phyloP scores from a whole-genome alignment of 495 filamentous ascomycete species.

The Hapsidospora chrysogenum region DNA sequence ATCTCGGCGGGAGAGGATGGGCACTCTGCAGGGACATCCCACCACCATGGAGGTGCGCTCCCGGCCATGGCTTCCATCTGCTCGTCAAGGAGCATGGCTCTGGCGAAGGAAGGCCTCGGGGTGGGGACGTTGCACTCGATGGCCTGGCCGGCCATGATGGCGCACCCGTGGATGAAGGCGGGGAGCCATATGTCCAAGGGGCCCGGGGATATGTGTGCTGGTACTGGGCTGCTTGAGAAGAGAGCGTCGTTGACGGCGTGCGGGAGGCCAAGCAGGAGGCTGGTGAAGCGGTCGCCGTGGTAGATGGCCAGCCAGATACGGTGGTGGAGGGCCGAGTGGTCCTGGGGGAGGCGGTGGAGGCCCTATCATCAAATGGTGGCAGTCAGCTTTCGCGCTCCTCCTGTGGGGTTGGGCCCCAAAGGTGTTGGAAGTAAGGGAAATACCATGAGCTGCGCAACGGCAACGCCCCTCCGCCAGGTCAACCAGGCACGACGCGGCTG shows the following conservation, averaged over 20 bases:
- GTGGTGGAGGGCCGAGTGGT: background rate
- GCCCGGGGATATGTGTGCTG: background rate
- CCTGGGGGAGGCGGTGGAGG: background rate
- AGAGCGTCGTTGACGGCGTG: constrained; percentile 6
- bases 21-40: too few species aligned
- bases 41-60: constrained; percentile 3
- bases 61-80: constrained; percentile 2
- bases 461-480: constrained; percentile 3
- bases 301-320: constrained; percentile 6
- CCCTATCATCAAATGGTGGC: too few species aligned
- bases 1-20: constrained; percentile 2
- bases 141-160: constrained; percentile 3
- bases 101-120: constrained; percentile 3
- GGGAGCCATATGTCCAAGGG: too few species aligned
- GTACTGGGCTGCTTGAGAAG: background rate
- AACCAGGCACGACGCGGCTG: constrained; percentile 6
- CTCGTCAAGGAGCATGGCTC: constrained; percentile 5
- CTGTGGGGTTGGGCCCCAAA: background rate
- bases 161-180: constrained; percentile 4
- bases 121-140: constrained; percentile 5
- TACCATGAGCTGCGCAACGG: constrained; percentile 7
- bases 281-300: constrained; percentile 8
- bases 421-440: background rate
- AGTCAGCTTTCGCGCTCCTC: too few species aligned
- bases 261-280: constrained; percentile 7